Conservation (phyloP, 352 stramenopile species). For the Globisporangium spiculum region DNA sequence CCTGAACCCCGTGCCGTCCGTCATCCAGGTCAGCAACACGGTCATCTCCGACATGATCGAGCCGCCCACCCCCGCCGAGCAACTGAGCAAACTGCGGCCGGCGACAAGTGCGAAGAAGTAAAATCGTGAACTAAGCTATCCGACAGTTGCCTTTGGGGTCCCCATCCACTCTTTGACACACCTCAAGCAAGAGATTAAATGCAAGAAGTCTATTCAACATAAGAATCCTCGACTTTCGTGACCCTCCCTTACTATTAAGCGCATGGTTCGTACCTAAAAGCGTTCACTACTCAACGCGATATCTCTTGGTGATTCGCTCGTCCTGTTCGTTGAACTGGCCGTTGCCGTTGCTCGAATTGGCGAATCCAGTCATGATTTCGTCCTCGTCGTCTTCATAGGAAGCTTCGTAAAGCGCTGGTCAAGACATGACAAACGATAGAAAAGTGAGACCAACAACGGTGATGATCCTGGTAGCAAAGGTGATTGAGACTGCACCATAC, state of each 20-base stretch:
- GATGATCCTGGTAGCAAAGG: neutral
- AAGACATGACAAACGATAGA: neutral
- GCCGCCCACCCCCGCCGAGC: neutral
- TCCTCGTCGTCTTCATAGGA: neutral
- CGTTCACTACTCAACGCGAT: neutral
- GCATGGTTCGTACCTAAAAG: neutral
- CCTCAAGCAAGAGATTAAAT: neutral
- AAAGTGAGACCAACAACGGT: neutral
- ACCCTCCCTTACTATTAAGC: neutral
- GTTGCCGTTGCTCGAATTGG: neutral
- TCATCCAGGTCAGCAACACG: constrained; percentile 9
- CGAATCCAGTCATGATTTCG: neutral
- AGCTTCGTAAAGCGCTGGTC: constrained; percentile 2
- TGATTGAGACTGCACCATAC: neutral
- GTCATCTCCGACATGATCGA: constrained; percentile 14
- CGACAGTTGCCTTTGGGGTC: neutral
- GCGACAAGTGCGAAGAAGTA: neutral
- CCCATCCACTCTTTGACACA: neutral
- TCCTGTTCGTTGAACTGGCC: neutral
- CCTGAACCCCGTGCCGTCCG: constrained; percentile 7
- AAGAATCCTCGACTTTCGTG: neutral
- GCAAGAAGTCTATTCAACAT: neutral
- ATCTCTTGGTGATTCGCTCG: constrained; percentile 2
- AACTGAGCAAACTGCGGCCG: constrained; percentile 11
- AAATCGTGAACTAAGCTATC: neutral